Evolutionary conservation across 495 filamentous ascomycete species (phyloP).

Genomic region (Xylaria bambusicola): DNA sequence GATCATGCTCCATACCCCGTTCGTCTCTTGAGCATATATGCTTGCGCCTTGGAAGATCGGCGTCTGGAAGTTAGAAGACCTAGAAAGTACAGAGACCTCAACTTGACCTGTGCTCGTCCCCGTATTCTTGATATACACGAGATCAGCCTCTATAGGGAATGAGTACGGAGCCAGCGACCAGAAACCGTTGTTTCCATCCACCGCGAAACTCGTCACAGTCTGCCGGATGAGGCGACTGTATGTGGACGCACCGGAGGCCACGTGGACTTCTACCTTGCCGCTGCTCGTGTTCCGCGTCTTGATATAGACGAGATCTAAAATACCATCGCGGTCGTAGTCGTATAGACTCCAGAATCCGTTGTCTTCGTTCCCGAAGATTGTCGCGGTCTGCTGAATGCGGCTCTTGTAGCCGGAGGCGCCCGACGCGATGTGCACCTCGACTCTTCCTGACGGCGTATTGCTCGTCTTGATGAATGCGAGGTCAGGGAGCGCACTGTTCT

Average conservation of each 20-base stretch:
- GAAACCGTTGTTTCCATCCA: slow-evolving; percentile 5
- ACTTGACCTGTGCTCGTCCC: neutral
- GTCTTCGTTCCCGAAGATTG: slow-evolving; percentile 10
- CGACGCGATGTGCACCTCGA: slow-evolving; percentile 15
- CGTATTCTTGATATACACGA: slow-evolving; percentile 13
- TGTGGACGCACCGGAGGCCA: slow-evolving; percentile 5
- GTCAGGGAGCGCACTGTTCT: slow-evolving; percentile 2
- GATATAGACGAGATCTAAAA: slow-evolving; percentile 11
- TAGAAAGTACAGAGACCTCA: slow-evolving; percentile 5
- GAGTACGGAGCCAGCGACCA: slow-evolving; percentile 13
- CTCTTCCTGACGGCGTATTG: slow-evolving; percentile 9
- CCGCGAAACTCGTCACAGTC: slow-evolving; percentile 6
- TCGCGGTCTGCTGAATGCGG: slow-evolving; percentile 9
- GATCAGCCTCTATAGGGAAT: neutral
- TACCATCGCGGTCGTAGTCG: slow-evolving; percentile 12
- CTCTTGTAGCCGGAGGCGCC: slow-evolving; percentile 7
- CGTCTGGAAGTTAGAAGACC: neutral
- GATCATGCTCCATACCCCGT: slow-evolving; percentile 9
- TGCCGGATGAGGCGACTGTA: slow-evolving; percentile 9
- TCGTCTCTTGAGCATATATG: slow-evolving; percentile 6
- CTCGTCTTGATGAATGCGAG: slow-evolving; percentile 15
- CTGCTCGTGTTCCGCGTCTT: slow-evolving; percentile 12
- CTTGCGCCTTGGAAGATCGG: slow-evolving; percentile 9
- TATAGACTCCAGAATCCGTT: slow-evolving; percentile 14
- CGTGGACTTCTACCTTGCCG: slow-evolving; percentile 6